phyloP scores from a whole-genome alignment of 2,329 filamentous ascomycete genomes.

The Fusarium sp. region DNA sequence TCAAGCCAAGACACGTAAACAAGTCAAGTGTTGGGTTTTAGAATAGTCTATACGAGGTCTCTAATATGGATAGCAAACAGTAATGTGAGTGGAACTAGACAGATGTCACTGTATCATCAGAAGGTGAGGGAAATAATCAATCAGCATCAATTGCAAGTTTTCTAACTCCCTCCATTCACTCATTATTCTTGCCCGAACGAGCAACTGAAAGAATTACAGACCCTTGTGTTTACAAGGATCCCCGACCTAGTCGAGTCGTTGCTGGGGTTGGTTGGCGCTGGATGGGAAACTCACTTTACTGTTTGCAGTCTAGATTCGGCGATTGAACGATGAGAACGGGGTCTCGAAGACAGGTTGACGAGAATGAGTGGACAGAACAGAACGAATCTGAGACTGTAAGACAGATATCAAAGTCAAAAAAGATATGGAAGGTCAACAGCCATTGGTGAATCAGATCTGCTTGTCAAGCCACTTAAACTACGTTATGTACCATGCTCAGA shows the following conservation, averaged over 20 bases:
- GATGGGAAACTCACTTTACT: constrained; percentile 19
- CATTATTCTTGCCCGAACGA: constrained; percentile 23
- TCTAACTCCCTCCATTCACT: not conserved
- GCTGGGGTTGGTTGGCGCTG: constrained; percentile 12
- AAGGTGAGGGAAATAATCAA: not conserved
- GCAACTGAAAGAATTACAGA: constrained; percentile 32
- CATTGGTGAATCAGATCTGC: constrained; percentile 10
- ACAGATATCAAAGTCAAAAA: not conserved
- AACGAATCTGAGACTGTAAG: constrained; percentile 13
- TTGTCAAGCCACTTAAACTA: constrained; percentile 10
- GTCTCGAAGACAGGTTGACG: constrained; percentile 3
- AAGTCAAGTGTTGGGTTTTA: not conserved
- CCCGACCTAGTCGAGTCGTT: constrained; percentile 11
- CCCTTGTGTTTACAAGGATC: constrained; percentile 27
- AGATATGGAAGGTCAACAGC: not conserved
- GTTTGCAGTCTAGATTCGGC: constrained; percentile 22
- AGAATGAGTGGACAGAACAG: constrained; percentile 13
- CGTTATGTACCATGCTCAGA: constrained; percentile 1
- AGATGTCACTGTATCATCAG: not conserved
- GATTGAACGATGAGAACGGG: constrained; percentile 14
- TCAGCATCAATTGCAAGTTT: not conserved
- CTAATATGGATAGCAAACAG: not conserved
- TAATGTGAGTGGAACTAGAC: not conserved
- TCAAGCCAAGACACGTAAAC: constrained; percentile 22
- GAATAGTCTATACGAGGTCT: constrained; percentile 1